These are phyloP conservation scores for Nigrospora sphaerica DNA, from an alignment of 2,329 filamentous ascomycete species.

Conservation along the genomic window DNA sequence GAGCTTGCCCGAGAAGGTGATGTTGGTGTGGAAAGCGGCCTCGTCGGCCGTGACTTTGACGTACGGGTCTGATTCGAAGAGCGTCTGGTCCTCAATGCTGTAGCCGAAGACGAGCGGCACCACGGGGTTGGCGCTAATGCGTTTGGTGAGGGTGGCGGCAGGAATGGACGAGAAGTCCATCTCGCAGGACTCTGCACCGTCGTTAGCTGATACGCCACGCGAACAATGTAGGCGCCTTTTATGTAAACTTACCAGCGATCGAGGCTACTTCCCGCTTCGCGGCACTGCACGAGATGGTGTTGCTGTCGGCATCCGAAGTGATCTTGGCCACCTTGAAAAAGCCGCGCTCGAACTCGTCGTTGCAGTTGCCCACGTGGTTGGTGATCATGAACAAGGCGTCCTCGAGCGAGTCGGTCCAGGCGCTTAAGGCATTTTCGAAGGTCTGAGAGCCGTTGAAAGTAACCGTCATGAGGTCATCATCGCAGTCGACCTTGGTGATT, in stretches of 20 bases:
- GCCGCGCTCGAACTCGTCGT: conserved; percentile 29
- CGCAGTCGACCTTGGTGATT: conserved; percentile 21
- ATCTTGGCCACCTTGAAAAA: conserved; percentile 27
- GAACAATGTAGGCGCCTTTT: too few species aligned
- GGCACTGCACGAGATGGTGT: conserved; percentile 23
- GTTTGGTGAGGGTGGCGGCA: background rate
- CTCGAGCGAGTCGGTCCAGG: conserved; percentile 14
- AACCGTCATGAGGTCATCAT: conserved; percentile 16
- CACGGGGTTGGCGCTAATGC: background rate
- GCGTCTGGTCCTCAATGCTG: conserved; percentile 16
- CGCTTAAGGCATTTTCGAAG: conserved; percentile 4
- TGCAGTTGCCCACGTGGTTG: conserved; percentile 33
- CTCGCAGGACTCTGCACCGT: background rate
- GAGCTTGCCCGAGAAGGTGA: conserved; percentile 34
- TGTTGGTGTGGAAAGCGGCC: conserved; percentile 24
- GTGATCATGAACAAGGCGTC: conserved; percentile 28
- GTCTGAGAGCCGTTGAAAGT: conserved; percentile 14
- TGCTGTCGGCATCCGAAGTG: conserved; percentile 13
- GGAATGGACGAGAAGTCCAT: conserved; percentile 2
- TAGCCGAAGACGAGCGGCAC: conserved; percentile 8
- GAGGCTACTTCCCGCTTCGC: conserved; percentile 22
- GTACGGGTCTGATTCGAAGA: conserved; percentile 21
- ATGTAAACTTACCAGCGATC: conserved; percentile 23
- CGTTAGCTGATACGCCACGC: background rate
- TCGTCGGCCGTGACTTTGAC: conserved; percentile 26